Conservation (phyloP, 495 filamentous ascomycete genomes). For the Aspergillus sparsus region DNA sequence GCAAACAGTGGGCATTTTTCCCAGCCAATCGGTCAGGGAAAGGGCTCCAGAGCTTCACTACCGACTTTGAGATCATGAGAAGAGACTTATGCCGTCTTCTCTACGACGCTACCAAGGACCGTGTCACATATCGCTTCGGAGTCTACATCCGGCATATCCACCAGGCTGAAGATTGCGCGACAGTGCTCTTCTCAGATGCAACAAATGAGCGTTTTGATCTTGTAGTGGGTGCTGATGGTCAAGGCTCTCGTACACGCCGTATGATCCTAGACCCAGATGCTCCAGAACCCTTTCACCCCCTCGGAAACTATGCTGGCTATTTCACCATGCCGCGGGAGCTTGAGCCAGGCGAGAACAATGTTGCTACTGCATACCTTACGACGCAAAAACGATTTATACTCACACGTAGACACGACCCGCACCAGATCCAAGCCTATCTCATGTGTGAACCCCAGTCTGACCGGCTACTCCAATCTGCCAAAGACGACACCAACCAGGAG, state of each 20-base stretch:
- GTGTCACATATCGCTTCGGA: constrained; percentile 37
- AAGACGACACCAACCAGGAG: constrained; percentile 24
- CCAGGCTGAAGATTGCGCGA: constrained; percentile 23
- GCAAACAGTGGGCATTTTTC: constrained; percentile 30
- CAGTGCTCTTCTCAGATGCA: constrained; percentile 43
- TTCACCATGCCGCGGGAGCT: constrained; percentile 38
- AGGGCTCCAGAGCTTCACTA: constrained; percentile 36
- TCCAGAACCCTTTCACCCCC: constrained; percentile 15
- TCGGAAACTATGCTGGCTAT: constrained; percentile 36
- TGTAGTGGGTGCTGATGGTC: constrained; percentile 53
- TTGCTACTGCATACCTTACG: constrained; percentile 23
- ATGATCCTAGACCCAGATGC: constrained; percentile 29
- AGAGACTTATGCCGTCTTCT: constrained; percentile 42
- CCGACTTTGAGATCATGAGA: constrained; percentile 51
- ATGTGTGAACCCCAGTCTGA: constrained; percentile 18
- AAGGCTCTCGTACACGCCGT: constrained; percentile 41
- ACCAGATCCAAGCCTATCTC: constrained; percentile 27
- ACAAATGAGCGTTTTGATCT: constrained; percentile 43
- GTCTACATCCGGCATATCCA: constrained; percentile 21
- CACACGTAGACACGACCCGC: constrained; percentile 37
- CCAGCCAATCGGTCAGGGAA: constrained; percentile 30
- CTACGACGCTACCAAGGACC: constrained; percentile 32
- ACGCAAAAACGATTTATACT: constrained; percentile 36
- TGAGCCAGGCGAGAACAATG: background rate
- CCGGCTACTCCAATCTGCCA: constrained; percentile 17